Conservation (phyloP, 169 alveolate species). For the Prorocentrum cordatum region DNA sequence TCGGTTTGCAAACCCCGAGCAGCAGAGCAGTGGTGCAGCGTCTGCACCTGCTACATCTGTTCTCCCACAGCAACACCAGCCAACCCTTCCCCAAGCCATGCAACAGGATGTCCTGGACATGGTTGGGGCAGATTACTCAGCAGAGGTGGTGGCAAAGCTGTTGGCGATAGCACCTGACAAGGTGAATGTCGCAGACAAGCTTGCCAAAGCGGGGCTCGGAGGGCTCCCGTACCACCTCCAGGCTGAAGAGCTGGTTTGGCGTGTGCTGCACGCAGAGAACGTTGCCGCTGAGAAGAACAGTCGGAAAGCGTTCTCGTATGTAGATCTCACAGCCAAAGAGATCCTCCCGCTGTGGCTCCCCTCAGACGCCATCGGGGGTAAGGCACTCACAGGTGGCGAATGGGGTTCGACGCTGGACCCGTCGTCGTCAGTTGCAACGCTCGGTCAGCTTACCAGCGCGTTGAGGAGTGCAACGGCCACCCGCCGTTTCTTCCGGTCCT, state of each 20-base stretch:
- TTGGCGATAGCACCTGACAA: no score
- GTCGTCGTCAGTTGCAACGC: background rate
- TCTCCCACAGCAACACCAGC: no score
- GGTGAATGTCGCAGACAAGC: background rate
- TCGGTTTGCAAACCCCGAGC: no score
- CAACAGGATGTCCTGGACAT: no score
- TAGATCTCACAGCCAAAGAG: background rate
- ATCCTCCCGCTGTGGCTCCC: slow-evolving; percentile 1
- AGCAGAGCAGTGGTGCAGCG: no score
- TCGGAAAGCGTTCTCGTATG: background rate
- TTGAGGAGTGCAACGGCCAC: background rate
- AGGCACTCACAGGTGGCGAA: background rate
- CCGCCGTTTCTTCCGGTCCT: background rate
- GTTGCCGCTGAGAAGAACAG: background rate
- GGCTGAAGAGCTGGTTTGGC: background rate
- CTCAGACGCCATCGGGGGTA: background rate
- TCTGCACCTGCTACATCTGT: no score
- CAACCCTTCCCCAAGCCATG: no score
- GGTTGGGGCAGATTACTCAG: no score
- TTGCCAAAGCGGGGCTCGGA: background rate
- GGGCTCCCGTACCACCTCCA: background rate
- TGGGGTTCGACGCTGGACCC: background rate
- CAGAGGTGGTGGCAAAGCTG: no score
- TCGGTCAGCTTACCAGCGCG: background rate
- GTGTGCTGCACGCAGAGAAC: background rate